These are phyloP conservation scores for Ephemerocybe angulata DNA, from an alignment of 768 basidiomycete genomes.

Conservation along the genomic window DNA sequence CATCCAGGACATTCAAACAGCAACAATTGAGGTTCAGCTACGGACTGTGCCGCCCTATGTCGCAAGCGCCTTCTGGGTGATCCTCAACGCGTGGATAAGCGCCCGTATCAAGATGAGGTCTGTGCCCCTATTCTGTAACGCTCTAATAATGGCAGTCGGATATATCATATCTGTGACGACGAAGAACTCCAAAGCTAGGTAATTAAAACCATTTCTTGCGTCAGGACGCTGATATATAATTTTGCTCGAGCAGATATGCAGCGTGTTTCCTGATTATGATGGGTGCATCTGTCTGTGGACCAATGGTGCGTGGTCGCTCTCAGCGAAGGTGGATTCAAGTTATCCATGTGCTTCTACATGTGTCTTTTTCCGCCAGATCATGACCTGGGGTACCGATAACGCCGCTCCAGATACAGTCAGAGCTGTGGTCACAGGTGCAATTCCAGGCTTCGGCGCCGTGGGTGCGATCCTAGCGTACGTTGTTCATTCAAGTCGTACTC, in stretches of 20 bases:
- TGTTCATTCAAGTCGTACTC: background rate
- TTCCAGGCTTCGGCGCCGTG: constrained; percentile 42
- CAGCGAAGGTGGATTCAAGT: no score
- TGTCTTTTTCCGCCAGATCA: constrained; percentile 19
- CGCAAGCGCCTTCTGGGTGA: constrained; percentile 36
- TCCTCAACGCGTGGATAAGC: constrained; percentile 31
- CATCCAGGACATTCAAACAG: no score
- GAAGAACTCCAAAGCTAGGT: constrained; percentile 35
- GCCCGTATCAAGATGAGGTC: constrained; percentile 33
- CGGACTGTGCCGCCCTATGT: constrained; percentile 45
- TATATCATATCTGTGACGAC: constrained; percentile 41
- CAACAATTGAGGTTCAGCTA: no score
- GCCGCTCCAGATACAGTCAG: constrained; percentile 46
- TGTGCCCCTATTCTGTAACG: constrained; percentile 32
- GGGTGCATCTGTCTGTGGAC: constrained; percentile 37
- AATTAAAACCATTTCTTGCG: background rate
- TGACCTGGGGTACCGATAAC: constrained; percentile 50
- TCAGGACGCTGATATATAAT: background rate
- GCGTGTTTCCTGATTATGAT: constrained; percentile 42
- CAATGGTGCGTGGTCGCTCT: constrained; percentile 19
- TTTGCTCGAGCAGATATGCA: constrained; percentile 30
- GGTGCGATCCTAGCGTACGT: constrained; percentile 47
- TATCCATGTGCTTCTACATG: no score
- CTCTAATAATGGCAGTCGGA: constrained; percentile 34
- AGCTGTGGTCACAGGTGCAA: constrained; percentile 41